These are phyloP conservation scores for Xylaria telfairii DNA, from an alignment of 495 filamentous ascomycete genomes.

Conservation along the genomic window DNA sequence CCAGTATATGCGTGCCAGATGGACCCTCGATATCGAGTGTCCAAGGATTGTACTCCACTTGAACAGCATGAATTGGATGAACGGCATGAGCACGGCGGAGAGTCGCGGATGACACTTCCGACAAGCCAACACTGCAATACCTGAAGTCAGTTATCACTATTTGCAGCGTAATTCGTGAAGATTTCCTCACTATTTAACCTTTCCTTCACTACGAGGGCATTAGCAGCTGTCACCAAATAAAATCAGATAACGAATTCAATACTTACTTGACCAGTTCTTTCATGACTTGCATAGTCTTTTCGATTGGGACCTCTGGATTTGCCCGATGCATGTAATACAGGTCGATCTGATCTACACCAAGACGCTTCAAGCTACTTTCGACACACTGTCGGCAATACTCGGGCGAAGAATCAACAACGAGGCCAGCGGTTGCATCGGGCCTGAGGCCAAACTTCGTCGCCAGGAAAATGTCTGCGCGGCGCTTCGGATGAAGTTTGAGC, in stretches of 20 bases:
- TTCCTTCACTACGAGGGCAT: constrained; percentile 46
- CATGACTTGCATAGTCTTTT: constrained; percentile 65
- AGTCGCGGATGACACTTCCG: constrained; percentile 42
- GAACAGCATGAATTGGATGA: constrained; percentile 47
- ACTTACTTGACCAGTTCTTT: constrained; percentile 48
- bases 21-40: constrained; percentile 50
- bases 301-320: constrained; percentile 63
- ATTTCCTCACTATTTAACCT: constrained; percentile 62
- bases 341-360: constrained; percentile 62
- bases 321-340: constrained; percentile 67
- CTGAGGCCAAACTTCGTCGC: constrained; percentile 61
- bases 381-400: constrained; percentile 60
- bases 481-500: constrained; percentile 56
- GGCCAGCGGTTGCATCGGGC: constrained; percentile 7
- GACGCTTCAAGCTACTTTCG: constrained; percentile 56
- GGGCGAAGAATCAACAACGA: constrained; percentile 52
- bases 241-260: neutral
- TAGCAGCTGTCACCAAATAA: neutral
- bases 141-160: too few relatives aligned
- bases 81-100: constrained; percentile 48
- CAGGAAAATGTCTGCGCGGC: constrained; percentile 60
- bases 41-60: constrained; percentile 56
- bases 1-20: constrained; percentile 42
- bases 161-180: too few relatives aligned
- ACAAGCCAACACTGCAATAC: constrained; percentile 61